Evolutionary conservation across 2,329 filamentous ascomycete genomes (phyloP).

Genomic region (Xylariales sp.): DNA sequence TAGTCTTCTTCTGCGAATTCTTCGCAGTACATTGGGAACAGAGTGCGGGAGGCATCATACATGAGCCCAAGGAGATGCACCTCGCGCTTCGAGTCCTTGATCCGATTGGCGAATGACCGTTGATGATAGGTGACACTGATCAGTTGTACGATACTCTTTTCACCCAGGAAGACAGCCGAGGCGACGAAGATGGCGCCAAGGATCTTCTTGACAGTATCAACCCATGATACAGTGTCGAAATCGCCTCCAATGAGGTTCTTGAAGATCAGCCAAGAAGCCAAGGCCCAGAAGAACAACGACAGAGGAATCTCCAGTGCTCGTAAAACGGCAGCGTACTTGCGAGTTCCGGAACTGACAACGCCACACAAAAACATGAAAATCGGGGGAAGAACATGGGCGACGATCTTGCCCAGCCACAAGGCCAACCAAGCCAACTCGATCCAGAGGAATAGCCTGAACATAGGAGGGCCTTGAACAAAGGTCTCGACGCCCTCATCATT

Average conservation of each 20-base stretch:
- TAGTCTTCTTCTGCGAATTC: conserved; percentile 93
- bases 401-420: conserved; percentile 63
- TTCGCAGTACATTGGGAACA: conserved; percentile 88
- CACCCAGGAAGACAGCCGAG: conserved; percentile 66
- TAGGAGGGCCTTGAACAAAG: conserved; percentile 35
- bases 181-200: conserved; percentile 64
- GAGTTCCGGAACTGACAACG: conserved; percentile 63
- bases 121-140: conserved; percentile 84
- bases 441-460: conserved; percentile 64
- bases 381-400: conserved; percentile 55
- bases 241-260: conserved; percentile 43
- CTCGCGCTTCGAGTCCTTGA: conserved; percentile 86
- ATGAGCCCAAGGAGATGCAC: conserved; percentile 76
- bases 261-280: conserved; percentile 60
- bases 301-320: conserved; percentile 60
- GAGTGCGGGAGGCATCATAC: conserved; percentile 80
- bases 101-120: conserved; percentile 74
- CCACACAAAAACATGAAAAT: conserved; percentile 66
- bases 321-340: conserved; percentile 65
- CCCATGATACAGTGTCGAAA: conserved; percentile 42
- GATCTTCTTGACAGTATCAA: conserved; percentile 56
- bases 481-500: conserved; percentile 18
- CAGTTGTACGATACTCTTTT: conserved; percentile 74
- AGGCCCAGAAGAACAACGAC: conserved; percentile 64
- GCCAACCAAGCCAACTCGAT: conserved; percentile 64